These are phyloP conservation scores for Andrographis paniculata DNA, from an alignment of 305 asterid genomes.

Conservation along the genomic window DNA sequence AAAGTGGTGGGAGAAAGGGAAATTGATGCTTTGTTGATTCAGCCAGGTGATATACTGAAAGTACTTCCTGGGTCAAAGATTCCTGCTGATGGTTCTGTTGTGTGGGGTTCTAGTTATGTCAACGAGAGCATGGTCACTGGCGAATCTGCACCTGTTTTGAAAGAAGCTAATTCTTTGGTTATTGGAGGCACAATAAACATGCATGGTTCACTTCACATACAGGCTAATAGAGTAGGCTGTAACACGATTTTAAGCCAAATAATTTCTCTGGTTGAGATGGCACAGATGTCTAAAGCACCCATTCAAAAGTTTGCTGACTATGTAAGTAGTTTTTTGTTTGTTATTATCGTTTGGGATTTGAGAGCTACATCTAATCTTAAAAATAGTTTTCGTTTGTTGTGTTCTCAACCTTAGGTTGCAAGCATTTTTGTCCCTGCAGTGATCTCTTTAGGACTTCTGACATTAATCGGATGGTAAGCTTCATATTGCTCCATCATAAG, in stretches of 20 bases:
- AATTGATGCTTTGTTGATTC: slow-evolving; percentile 86
- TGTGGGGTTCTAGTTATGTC: slow-evolving; percentile 95
- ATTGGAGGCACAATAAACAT: slow-evolving; percentile 95
- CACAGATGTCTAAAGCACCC: slow-evolving; percentile 99
- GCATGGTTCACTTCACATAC: slow-evolving; percentile 84
- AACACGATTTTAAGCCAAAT: slow-evolving; percentile 94
- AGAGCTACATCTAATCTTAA: no score
- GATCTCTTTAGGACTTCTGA: slow-evolving; percentile 56
- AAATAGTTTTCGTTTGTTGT: no score
- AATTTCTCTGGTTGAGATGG: slow-evolving; percentile 94
- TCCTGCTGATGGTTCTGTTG: slow-evolving; percentile 90
- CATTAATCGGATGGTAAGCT: slow-evolving; percentile 90
- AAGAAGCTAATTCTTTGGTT: slow-evolving; percentile 58
- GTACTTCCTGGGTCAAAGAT: slow-evolving; percentile 91
- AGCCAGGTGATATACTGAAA: slow-evolving; percentile 87
- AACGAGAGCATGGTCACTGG: slow-evolving; percentile 99
- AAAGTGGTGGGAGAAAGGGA: slow-evolving; percentile 79
- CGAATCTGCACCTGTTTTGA: slow-evolving; percentile 76
- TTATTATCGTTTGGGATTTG: no score
- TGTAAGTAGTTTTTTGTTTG: slow-evolving; percentile 46
- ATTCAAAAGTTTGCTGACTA: slow-evolving; percentile 94
- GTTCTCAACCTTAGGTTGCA: slow-evolving; percentile 53
- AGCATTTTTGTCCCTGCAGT: slow-evolving; percentile 94
- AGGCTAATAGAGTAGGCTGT: slow-evolving; percentile 87
- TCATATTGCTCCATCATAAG: slow-evolving; percentile 8